phyloP scores from a whole-genome alignment of 495 filamentous ascomycete genomes.

The Tuber brumale region DNA sequence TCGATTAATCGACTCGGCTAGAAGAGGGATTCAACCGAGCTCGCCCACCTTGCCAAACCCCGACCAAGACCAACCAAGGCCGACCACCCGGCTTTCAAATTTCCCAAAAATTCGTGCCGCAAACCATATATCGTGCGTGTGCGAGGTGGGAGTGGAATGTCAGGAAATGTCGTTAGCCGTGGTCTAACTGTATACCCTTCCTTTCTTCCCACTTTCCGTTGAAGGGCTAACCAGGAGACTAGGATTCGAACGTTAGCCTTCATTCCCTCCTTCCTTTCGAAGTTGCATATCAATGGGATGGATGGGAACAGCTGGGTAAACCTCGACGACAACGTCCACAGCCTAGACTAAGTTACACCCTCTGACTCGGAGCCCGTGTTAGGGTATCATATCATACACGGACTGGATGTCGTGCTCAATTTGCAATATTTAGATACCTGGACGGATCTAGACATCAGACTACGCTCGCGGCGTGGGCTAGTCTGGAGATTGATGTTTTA shows the following conservation, averaged over 20 bases:
- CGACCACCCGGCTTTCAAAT: too few relatives aligned
- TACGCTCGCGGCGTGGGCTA: slow-evolving; percentile 42
- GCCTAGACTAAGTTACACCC: slow-evolving; percentile 56
- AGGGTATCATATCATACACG: slow-evolving; percentile 48
- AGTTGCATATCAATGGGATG: neutral
- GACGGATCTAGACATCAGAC: slow-evolving; percentile 48
- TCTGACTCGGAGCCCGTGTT: slow-evolving; percentile 59
- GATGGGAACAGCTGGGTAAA: slow-evolving; percentile 54
- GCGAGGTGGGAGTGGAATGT: too few relatives aligned
- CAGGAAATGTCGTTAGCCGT: too few relatives aligned
- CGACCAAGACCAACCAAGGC: too few relatives aligned
- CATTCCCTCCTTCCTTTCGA: neutral
- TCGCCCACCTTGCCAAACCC: too few relatives aligned
- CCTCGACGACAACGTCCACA: slow-evolving; percentile 58
- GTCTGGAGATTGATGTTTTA: slow-evolving; percentile 44
- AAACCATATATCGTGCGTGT: too few relatives aligned
- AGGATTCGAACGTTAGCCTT: slow-evolving; percentile 52
- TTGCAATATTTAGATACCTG: slow-evolving; percentile 67
- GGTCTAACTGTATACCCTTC: too few relatives aligned
- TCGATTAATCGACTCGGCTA: too few relatives aligned
- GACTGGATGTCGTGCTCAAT: slow-evolving; percentile 61
- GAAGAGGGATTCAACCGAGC: too few relatives aligned
- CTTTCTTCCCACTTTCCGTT: neutral
- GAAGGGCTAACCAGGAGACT: slow-evolving; percentile 39
- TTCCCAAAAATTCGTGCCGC: too few relatives aligned